Conservation (phyloP, 2,329 filamentous ascomycete genomes). For the Furcasterigmium sp. region DNA sequence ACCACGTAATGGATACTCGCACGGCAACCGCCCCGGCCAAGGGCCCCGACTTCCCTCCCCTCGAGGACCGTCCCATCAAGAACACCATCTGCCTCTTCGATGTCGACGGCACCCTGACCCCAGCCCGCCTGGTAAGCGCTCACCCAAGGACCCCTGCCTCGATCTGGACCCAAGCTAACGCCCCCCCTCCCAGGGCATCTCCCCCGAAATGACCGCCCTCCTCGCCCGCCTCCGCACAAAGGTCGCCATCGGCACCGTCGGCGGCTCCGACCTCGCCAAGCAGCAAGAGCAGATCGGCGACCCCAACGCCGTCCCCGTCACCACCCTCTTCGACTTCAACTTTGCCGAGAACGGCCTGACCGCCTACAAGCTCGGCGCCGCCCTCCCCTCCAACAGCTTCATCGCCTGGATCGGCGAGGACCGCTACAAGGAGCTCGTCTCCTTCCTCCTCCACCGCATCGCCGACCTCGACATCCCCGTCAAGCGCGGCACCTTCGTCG, state of each 20-base stretch:
- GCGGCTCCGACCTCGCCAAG: slow-evolving; percentile 86
- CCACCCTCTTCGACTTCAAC: slow-evolving; percentile 90
- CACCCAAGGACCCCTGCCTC: neutral
- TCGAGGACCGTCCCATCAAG: slow-evolving; percentile 79
- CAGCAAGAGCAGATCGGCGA: slow-evolving; percentile 92
- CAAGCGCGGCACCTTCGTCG: slow-evolving; percentile 80
- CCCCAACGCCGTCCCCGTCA: slow-evolving; percentile 60
- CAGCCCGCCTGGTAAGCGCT: slow-evolving; percentile 63
- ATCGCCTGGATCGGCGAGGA: slow-evolving; percentile 86
- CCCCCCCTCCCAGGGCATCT: slow-evolving; percentile 48
- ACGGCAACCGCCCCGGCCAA: slow-evolving; percentile 17
- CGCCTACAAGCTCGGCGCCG: slow-evolving; percentile 76
- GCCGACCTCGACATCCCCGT: slow-evolving; percentile 79
- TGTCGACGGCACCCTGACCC: slow-evolving; percentile 88
- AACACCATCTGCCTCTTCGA: slow-evolving; percentile 96
- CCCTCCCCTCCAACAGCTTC: slow-evolving; percentile 76
- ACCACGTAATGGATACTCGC: slow-evolving; percentile 2
- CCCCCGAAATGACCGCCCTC: slow-evolving; percentile 76
- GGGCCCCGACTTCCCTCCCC: slow-evolving; percentile 56
- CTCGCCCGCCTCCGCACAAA: slow-evolving; percentile 79
- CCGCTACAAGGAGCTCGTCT: slow-evolving; percentile 71
- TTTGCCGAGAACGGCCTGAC: slow-evolving; percentile 96
- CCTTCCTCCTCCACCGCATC: slow-evolving; percentile 75
- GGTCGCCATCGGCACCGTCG: slow-evolving; percentile 86
- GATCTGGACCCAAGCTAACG: slow-evolving; percentile 12